Evolutionary conservation across 805 yeast species (phyloP), one percentile per base, ranked within the genome.

Genomic region (Candida dajiaensis): DNA sequence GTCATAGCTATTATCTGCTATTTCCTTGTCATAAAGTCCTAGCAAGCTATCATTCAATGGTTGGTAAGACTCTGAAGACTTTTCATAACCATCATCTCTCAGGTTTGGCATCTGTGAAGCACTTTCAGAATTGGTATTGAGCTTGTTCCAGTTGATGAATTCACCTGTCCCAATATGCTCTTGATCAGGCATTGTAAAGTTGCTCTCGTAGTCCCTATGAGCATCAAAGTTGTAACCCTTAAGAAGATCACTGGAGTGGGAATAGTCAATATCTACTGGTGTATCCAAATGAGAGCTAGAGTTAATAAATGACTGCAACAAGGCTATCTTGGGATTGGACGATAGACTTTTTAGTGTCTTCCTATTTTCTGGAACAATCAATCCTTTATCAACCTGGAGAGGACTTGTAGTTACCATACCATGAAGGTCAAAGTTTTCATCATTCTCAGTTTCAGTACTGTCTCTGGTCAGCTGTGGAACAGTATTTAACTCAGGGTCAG

Each of bases 391-490:
- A 33, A 33, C 16, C 20, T 33, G 36, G 15, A 33, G 36, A 2
- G 20, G 36, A 16, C 20, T 33, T 33, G 20, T 33, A 33, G 36
- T 33, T 7, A 16, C 16, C 20, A n/a, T 33, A 16, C 20, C 36
- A n/a, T 16, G 19, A 20, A 41, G 35, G 21, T 45, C 41, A 19
- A 25, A 42, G 37, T 50, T 54, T 31, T 54, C 58, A 43, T 54
- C 55, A n/a, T 50, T 51, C 3, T 21, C 16, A 23, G 51, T 49
- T 11, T 45, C 44, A 1, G 26, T 13, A n/a, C 48, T 46, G 18
- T 47, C 50, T 15, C 50, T 52, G 1, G 51, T 47, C 15, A 50
- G 42, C 28, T 44, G 44, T 39, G 57, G 55, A 22, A 44, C 43
- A 28, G 22, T 33, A 8, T 43, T 42, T 4, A 41, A 6, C 7